These are phyloP conservation scores for Moniliophthora roreri DNA, from an alignment of 1,284 basidiomycete genomes.

Conservation along the genomic window DNA sequence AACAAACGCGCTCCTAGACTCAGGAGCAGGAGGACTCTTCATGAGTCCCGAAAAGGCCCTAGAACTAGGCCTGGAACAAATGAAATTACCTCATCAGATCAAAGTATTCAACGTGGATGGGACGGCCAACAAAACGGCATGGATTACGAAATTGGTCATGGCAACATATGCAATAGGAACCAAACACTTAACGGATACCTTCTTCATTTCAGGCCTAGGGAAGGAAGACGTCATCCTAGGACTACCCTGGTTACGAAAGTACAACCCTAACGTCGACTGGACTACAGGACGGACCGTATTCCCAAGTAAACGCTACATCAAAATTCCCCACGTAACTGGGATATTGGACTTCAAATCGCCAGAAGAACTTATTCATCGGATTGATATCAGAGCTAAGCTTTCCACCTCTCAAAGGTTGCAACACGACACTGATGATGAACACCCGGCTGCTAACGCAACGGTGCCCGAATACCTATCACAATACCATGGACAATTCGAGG, in stretches of 20 bases:
- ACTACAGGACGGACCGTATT: slow-evolving; percentile 20
- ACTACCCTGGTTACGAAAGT: slow-evolving; percentile 23
- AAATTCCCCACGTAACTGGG: too few relatives aligned
- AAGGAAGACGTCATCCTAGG: slow-evolving; percentile 25
- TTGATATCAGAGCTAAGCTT: not conserved
- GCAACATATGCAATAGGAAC: too few relatives aligned
- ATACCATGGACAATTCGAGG: slow-evolving; percentile 20
- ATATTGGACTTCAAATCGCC: too few relatives aligned
- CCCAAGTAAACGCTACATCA: slow-evolving; percentile 18
- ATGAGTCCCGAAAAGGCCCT: too few relatives aligned
- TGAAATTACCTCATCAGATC: not conserved
- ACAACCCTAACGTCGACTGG: slow-evolving; percentile 30
- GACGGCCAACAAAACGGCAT: too few relatives aligned
- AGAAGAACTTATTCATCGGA: not conserved
- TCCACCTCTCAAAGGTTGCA: too few relatives aligned
- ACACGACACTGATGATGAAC: too few relatives aligned
- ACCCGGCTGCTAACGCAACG: not conserved
- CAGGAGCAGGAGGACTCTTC: too few relatives aligned
- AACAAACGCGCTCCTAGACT: too few relatives aligned
- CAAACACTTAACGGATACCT: not conserved
- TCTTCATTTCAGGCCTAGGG: slow-evolving; percentile 24
- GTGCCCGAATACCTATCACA: not conserved
- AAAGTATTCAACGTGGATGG: too few relatives aligned
- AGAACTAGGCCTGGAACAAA: too few relatives aligned
- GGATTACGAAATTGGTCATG: too few relatives aligned